phyloP scores from a whole-genome alignment of 2,329 filamentous ascomycete genomes.

The Microdochium paspali region DNA sequence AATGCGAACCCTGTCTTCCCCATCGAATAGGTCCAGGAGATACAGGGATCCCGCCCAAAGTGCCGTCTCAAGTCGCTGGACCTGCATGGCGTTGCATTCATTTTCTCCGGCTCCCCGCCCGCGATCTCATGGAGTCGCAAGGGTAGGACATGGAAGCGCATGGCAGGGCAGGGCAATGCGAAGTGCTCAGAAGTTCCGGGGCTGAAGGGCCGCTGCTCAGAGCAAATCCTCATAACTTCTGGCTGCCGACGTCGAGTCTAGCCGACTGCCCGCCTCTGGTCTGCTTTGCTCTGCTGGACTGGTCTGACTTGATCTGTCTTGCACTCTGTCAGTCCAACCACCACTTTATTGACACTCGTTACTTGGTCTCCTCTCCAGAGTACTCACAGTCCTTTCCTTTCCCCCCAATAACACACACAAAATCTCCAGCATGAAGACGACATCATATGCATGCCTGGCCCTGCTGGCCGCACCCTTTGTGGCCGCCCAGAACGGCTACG shows the following conservation, averaged over 20 bases:
- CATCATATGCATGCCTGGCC: slow-evolving; percentile 7
- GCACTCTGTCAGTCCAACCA: neutral
- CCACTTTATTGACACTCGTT: neutral
- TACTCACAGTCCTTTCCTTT: neutral
- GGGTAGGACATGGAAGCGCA: no score
- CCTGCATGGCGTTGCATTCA: neutral
- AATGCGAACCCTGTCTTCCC: neutral
- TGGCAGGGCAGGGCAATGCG: no score
- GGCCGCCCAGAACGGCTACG: slow-evolving; percentile 33
- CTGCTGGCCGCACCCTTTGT: slow-evolving; percentile 11
- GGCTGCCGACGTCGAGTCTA: neutral
- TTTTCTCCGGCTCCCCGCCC: neutral
- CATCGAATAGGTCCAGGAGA: neutral
- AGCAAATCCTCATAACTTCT: neutral
- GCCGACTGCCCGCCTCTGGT: neutral
- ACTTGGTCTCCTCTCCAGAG: neutral
- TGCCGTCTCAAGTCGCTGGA: neutral
- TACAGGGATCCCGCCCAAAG: neutral
- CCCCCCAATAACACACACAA: neutral
- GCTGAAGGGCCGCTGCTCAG: neutral
- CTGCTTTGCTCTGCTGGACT: neutral
- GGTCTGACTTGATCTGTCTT: neutral
- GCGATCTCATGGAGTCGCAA: slow-evolving; percentile 10
- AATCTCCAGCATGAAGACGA: neutral
- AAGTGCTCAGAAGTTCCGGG: neutral